Conservation (phyloP, 441 rosid species). For the Brassica hybrid region DNA sequence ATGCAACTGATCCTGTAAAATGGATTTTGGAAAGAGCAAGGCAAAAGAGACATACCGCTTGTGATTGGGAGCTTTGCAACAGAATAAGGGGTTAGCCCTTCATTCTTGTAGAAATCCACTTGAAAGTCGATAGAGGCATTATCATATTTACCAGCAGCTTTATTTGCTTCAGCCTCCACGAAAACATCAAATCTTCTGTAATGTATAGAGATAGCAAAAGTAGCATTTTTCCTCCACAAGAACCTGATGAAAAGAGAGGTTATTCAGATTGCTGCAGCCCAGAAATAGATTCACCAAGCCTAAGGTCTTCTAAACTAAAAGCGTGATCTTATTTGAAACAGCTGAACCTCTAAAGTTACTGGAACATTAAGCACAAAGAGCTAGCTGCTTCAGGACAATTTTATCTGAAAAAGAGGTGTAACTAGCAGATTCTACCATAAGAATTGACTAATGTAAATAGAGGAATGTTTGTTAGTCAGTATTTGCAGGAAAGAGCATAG, state of each 20-base stretch:
- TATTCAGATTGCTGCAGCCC: conserved; percentile 4
- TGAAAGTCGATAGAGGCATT: conserved; percentile 91
- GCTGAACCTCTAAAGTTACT: background rate
- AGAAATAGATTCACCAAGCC: background rate
- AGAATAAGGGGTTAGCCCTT: conserved; percentile 87
- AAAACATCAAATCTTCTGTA: conserved; percentile 87
- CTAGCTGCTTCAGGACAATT: background rate
- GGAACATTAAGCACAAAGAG: background rate
- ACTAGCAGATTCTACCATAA: background rate
- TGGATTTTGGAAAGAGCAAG: background rate
- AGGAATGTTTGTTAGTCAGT: no score
- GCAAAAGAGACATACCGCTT: conserved; percentile 63
- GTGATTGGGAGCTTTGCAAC: conserved; percentile 87
- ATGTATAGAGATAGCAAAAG: conserved; percentile 91
- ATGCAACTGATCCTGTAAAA: background rate
- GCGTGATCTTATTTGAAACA: background rate
- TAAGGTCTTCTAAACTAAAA: background rate
- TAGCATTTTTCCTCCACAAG: conserved; percentile 90
- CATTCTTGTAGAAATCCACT: conserved; percentile 82
- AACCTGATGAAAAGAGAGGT: conserved; percentile 56
- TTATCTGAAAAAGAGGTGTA: background rate
- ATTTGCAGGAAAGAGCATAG: no score
- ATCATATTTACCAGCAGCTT: conserved; percentile 94
- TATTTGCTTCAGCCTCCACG: conserved; percentile 93
- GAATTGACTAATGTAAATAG: no score